Evolutionary conservation across 2,329 filamentous ascomycete species (phyloP).

Genomic region (Botrytis cinerea): DNA sequence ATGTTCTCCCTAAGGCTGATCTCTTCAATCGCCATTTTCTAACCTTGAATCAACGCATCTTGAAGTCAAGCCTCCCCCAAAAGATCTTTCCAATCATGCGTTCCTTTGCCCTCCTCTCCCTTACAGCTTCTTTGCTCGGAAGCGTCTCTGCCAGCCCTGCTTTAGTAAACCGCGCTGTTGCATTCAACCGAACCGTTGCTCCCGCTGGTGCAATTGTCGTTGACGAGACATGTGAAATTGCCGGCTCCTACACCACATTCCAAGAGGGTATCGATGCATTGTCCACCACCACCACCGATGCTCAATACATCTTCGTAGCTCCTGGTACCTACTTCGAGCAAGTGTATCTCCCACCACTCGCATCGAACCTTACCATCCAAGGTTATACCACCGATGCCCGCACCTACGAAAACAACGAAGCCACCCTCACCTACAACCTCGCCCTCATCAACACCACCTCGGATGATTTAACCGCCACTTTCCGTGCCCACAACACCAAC

Average conservation of each 20-base stretch:
- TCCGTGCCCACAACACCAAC: constrained; percentile 46
- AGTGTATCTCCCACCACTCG: constrained; percentile 52
- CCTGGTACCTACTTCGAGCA: constrained; percentile 59
- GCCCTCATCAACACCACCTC: constrained; percentile 47
- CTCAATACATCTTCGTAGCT: constrained; percentile 57
- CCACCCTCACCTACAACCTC: constrained; percentile 47
- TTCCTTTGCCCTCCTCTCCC: constrained; percentile 17
- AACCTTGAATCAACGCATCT: background rate
- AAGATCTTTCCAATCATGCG: constrained; percentile 10
- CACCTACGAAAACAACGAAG: constrained; percentile 52
- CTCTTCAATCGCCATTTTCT: background rate
- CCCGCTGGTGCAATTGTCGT: constrained; percentile 51
- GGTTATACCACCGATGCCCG: constrained; percentile 52
- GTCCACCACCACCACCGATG: constrained; percentile 45
- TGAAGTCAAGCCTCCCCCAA: background rate
- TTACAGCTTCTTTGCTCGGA: constrained; percentile 15
- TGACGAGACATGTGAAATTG: constrained; percentile 43
- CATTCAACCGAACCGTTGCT: constrained; percentile 43
- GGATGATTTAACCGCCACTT: constrained; percentile 44
- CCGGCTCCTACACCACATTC: constrained; percentile 30
- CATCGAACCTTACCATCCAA: constrained; percentile 54
- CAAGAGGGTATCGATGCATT: constrained; percentile 42
- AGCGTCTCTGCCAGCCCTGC: constrained; percentile 8
- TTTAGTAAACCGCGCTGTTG: background rate
- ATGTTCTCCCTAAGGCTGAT: background rate